These are phyloP conservation scores for Boletus hoseneyae DNA, from an alignment of 1,284 basidiomycete species.

Conservation along the genomic window DNA sequence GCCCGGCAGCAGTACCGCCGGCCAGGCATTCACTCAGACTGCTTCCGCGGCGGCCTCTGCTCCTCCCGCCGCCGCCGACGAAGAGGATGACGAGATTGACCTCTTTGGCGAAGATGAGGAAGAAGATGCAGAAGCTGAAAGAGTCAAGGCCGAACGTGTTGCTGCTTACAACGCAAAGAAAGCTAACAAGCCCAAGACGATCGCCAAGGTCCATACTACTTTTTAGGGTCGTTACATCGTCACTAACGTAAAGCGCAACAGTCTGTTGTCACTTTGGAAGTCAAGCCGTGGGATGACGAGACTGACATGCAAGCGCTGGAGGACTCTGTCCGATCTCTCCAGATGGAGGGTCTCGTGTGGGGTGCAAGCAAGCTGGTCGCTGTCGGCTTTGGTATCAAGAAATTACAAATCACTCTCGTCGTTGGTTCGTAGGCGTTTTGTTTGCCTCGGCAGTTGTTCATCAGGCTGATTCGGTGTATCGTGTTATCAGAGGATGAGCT, in stretches of 20 bases:
- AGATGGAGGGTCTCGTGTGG: slow-evolving; percentile 94
- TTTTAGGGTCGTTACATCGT: slow-evolving; percentile 1
- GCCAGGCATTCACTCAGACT: slow-evolving; percentile 65
- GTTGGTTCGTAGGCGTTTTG: slow-evolving; percentile 61
- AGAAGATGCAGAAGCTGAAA: slow-evolving; percentile 91
- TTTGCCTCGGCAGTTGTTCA: not conserved
- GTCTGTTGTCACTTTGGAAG: slow-evolving; percentile 95
- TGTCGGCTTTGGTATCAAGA: slow-evolving; percentile 91
- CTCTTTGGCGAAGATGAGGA: slow-evolving; percentile 93
- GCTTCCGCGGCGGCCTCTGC: slow-evolving; percentile 42
- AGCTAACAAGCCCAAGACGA: slow-evolving; percentile 84
- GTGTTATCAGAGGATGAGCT: slow-evolving; percentile 79
- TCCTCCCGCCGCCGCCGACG: slow-evolving; percentile 64
- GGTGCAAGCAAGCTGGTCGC: slow-evolving; percentile 89
- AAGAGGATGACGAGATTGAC: slow-evolving; percentile 92
- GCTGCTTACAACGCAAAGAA: slow-evolving; percentile 94
- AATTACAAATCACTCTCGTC: slow-evolving; percentile 93
- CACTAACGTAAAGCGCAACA: slow-evolving; percentile 33
- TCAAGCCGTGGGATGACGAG: slow-evolving; percentile 99
- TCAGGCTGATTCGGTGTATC: slow-evolving; percentile 9
- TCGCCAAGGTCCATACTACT: slow-evolving; percentile 72
- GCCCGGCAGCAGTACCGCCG: slow-evolving; percentile 82
- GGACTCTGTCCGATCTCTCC: slow-evolving; percentile 79
- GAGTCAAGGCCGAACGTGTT: slow-evolving; percentile 92
- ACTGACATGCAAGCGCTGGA: slow-evolving; percentile 94